These are phyloP conservation scores for Quambalaria eucalypti DNA, from an alignment of 1,284 basidiomycete genomes.

Conservation along the genomic window DNA sequence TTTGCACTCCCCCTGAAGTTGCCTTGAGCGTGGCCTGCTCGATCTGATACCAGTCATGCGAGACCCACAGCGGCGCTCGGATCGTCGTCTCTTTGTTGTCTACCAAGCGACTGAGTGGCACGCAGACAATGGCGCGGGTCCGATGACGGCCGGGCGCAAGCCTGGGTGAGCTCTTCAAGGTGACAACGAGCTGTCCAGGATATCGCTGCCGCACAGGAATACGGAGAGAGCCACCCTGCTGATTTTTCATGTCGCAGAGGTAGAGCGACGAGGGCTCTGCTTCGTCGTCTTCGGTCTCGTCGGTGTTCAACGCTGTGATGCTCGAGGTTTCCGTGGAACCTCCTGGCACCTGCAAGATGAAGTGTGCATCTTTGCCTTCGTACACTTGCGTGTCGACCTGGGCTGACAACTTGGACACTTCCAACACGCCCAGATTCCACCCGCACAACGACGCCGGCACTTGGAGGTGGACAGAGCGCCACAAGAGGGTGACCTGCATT, in stretches of 20 bases:
- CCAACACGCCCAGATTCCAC: conserved; percentile 36
- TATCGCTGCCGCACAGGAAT: conserved; percentile 10
- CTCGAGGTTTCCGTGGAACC: conserved; percentile 21
- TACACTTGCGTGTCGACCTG: conserved; percentile 7
- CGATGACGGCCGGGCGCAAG: conserved; percentile 27
- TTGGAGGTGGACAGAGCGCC: conserved; percentile 28
- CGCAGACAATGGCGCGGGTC: conserved; percentile 19
- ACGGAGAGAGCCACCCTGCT: not conserved
- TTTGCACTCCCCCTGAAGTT: conserved; percentile 7
- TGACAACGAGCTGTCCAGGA: conserved; percentile 16
- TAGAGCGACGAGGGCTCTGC: not conserved
- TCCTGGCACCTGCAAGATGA: conserved; percentile 26
- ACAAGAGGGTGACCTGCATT: conserved; percentile 31
- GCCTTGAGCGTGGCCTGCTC: conserved; percentile 31
- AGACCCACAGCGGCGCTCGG: conserved; percentile 16
- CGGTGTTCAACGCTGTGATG: conserved; percentile 8
- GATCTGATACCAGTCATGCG: conserved; percentile 19
- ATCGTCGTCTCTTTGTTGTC: conserved; percentile 12
- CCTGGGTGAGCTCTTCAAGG: conserved; percentile 22
- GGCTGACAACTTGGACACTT: conserved; percentile 10
- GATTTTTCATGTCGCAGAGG: not conserved
- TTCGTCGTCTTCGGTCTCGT: not conserved
- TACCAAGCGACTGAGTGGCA: conserved; percentile 25
- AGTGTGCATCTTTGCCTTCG: conserved; percentile 23
- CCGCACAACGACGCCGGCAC: conserved; percentile 32